Evolutionary conservation across 257 asterid species (phyloP).

Genomic region (Verbascum thapsus): DNA sequence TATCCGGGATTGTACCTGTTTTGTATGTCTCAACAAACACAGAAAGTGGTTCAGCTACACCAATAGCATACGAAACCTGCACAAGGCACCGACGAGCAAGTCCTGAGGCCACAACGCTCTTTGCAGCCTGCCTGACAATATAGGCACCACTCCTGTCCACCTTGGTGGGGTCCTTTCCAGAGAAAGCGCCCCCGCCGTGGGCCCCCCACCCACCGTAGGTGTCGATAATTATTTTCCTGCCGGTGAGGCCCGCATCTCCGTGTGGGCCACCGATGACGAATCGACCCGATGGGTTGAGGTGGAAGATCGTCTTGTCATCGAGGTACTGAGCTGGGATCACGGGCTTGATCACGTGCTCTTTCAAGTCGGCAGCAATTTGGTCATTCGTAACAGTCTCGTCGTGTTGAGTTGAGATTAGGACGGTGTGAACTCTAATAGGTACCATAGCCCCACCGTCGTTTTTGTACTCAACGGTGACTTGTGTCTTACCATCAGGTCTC

Average conservation of each 20-base stretch:
- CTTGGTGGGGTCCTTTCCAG: constrained; percentile 71
- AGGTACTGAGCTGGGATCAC: constrained; percentile 68
- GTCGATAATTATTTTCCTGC: constrained; percentile 63
- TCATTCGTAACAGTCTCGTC: constrained; percentile 63
- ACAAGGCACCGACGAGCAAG: constrained; percentile 72
- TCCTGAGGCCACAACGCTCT: constrained; percentile 72
- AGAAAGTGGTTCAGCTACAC: constrained; percentile 74
- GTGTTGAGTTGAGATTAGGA: constrained; percentile 73
- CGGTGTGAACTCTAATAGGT: constrained; percentile 67
- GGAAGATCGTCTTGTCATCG: constrained; percentile 70
- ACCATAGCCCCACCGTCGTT: constrained; percentile 71
- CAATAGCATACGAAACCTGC: constrained; percentile 70
- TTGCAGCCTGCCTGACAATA: constrained; percentile 70
- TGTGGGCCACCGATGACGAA: constrained; percentile 74
- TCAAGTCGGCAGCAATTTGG: constrained; percentile 61
- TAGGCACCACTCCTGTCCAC: constrained; percentile 78
- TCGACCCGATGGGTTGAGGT: constrained; percentile 68
- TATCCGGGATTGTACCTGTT: constrained; percentile 66
- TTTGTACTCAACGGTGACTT: constrained; percentile 68
- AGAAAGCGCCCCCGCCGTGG: constrained; percentile 80
- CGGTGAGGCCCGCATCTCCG: constrained; percentile 73
- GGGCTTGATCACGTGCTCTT: constrained; percentile 63
- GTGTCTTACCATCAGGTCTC: constrained; percentile 76
- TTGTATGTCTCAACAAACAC: constrained; percentile 66
- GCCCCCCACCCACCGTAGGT: constrained; percentile 82